Conservation (phyloP, 2,329 filamentous ascomycete genomes). For the Grosmannia huntii region DNA sequence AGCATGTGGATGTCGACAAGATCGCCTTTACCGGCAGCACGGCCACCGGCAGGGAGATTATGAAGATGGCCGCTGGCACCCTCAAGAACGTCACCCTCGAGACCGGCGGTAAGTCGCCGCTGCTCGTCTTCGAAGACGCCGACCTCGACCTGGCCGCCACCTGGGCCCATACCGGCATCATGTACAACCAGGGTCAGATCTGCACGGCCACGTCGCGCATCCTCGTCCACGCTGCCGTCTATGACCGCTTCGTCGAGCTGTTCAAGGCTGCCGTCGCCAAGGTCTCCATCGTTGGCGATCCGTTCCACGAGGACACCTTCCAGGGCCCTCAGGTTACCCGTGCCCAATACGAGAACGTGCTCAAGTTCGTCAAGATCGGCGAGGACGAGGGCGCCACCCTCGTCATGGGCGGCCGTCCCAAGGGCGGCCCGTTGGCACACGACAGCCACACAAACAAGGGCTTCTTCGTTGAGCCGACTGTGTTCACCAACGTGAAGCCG, state of each 20-base stretch:
- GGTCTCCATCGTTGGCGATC: conserved; percentile 51
- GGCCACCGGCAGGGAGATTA: conserved; percentile 54
- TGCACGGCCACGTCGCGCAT: conserved; percentile 49
- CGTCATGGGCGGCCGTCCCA: conserved; percentile 42
- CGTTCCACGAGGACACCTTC: conserved; percentile 52
- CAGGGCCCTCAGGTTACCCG: conserved; percentile 60
- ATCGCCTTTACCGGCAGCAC: conserved; percentile 63
- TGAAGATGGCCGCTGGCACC: conserved; percentile 53
- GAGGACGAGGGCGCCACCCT: conserved; percentile 53
- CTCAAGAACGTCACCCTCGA: conserved; percentile 50
- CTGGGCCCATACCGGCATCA: conserved; percentile 29
- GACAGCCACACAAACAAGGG: conserved; percentile 27
- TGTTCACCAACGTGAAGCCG: conserved; percentile 23
- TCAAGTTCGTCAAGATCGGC: conserved; percentile 54
- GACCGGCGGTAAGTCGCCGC: conserved; percentile 49
- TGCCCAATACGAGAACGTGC: conserved; percentile 52
- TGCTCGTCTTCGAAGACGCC: conserved; percentile 49
- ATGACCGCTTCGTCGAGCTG: conserved; percentile 47
- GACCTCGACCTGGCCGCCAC: conserved; percentile 52
- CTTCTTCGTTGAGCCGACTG: conserved; percentile 22
- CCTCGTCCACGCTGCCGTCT: conserved; percentile 43
- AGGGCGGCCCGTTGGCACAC: conserved; percentile 21
- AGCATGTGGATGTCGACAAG: conserved; percentile 54
- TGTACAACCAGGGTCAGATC: conserved; percentile 48
- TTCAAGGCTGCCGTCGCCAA: conserved; percentile 47